Evolutionary conservation across 176 grass and related monocot species (phyloP).

Genomic region (Avena eriantha): DNA sequence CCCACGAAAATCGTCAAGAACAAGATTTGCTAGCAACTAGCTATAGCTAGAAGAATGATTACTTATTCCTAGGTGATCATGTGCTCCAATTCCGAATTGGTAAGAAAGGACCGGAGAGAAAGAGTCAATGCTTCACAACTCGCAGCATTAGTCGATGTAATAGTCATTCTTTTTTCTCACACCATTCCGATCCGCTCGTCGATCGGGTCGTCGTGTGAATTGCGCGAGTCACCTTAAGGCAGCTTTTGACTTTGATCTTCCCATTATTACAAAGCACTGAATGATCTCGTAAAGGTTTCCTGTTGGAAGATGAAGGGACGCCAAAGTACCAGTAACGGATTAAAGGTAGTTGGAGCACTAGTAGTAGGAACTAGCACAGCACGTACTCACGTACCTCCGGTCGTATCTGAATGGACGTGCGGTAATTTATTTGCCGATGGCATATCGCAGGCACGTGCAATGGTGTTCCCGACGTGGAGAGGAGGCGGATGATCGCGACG

Average conservation of each 20-base stretch:
- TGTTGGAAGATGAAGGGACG: not conserved
- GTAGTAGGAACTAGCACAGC: not conserved
- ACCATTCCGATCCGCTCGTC: not conserved
- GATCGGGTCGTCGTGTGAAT: not conserved
- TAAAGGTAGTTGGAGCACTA: not conserved
- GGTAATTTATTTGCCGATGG: not conserved
- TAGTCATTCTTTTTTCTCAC: not conserved
- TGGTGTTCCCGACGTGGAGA: not conserved
- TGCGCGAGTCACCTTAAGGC: not conserved
- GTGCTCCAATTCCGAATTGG: not conserved
- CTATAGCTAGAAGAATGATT: not conserved
- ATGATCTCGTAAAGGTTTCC: not conserved
- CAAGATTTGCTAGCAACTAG: not conserved
- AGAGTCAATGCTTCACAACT: not conserved
- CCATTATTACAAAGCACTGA: not conserved
- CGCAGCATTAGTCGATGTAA: not conserved
- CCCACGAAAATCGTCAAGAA: not conserved
- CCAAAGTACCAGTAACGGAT: not conserved
- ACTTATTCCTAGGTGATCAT: not conserved
- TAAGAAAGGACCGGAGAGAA: conserved; percentile 6
- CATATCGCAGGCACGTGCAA: not conserved
- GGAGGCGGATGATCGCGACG: not conserved
- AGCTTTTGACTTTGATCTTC: not conserved
- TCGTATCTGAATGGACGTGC: not conserved
- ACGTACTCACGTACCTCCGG: not conserved